phyloP scores from a whole-genome alignment of 2,329 filamentous ascomycete genomes.

The Geosmithia putterillii region DNA sequence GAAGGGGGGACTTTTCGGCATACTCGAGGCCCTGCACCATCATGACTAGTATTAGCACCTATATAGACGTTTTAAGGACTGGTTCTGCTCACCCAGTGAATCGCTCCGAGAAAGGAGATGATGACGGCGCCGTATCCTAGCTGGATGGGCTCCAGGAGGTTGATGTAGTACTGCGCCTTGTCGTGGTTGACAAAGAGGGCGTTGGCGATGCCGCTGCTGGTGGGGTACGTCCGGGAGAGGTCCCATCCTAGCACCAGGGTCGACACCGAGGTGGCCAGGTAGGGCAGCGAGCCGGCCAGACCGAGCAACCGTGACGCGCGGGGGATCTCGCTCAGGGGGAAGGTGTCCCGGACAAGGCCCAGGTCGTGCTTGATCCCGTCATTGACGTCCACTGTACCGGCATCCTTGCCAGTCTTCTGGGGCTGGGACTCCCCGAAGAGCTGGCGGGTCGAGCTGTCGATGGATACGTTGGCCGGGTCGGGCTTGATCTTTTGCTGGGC shows the following conservation, averaged over 20 bases:
- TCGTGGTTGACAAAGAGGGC: conserved; percentile 53
- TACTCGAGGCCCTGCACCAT: conserved; percentile 60
- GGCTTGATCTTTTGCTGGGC: conserved; percentile 42
- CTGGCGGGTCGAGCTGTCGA: conserved; percentile 40
- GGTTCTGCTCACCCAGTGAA: conserved; percentile 72
- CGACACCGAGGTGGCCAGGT: conserved; percentile 70
- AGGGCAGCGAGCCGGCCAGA: conserved; percentile 71
- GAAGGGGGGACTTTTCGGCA: conserved; percentile 51
- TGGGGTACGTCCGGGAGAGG: conserved; percentile 54
- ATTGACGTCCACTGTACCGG: neutral
- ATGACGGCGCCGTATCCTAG: conserved; percentile 87
- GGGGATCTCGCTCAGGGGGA: conserved; percentile 52
- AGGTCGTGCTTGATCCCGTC: conserved; percentile 34
- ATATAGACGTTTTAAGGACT: neutral
- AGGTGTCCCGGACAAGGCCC: conserved; percentile 57
- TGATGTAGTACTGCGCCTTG: conserved; percentile 58
- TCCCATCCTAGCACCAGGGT: conserved; percentile 77
- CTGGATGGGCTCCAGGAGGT: conserved; percentile 74
- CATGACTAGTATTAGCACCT: neutral
- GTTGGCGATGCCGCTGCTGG: conserved; percentile 42
- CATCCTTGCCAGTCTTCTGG: conserved; percentile 6
- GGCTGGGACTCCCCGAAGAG: conserved; percentile 26
- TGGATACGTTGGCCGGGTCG: conserved; percentile 47
- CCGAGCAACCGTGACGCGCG: conserved; percentile 56
- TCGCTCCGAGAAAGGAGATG: conserved; percentile 84